Base-by-base conservation (phyloP, 352 stramenopile genomes). In the Globisporangium nagaii region DNA sequence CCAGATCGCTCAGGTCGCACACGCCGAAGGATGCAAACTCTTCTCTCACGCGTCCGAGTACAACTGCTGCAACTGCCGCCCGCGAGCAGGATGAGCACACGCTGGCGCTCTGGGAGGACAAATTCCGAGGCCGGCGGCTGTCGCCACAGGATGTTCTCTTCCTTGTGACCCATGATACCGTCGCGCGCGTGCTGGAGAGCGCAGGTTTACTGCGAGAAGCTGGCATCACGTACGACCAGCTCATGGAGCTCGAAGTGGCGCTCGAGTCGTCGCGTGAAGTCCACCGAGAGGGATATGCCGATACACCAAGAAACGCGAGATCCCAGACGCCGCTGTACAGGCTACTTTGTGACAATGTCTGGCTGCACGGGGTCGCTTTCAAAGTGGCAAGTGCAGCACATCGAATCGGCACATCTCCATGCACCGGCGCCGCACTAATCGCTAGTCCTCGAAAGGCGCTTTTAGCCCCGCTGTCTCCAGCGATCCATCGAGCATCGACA, bases 171-270 rank as follows among this genome's bases (percentile, higher is more conserved):
- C 71, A 72, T 31, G 60, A 71, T 7, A 63, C 81, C 24, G 51
- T 82, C 5, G 51, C 65, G 25, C 44, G 50, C 13, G 62, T 76
- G 5, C 39, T 87, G 25, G 74, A 89, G 57, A 73, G 58, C 22
- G 66, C 62, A 2, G 70, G 68, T 11, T 60, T 89, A 31, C 24
- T 87, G 15, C 60, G 65, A 41, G 46, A 58, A 31, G 37, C 58
- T 3, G 28, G 42, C 2, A 30, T 86, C 39, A 65, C 61, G 17
- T 71, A 70, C 19, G 70, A 78, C 11, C 71, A 87, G 60, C 52
- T 83, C 25, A 69, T 87, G 62, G 72, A 87, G 42, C 43, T 87
- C 10, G 79, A 89, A 44, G 63, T 84, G 50, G 55, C 66, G 0
- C 45, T 84, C 34, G 44, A 56, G 24, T 47, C 28, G 0, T 41